phyloP scores from a whole-genome alignment of 2,329 filamentous ascomycete genomes.

The Penicillium fuscoglaucum region DNA sequence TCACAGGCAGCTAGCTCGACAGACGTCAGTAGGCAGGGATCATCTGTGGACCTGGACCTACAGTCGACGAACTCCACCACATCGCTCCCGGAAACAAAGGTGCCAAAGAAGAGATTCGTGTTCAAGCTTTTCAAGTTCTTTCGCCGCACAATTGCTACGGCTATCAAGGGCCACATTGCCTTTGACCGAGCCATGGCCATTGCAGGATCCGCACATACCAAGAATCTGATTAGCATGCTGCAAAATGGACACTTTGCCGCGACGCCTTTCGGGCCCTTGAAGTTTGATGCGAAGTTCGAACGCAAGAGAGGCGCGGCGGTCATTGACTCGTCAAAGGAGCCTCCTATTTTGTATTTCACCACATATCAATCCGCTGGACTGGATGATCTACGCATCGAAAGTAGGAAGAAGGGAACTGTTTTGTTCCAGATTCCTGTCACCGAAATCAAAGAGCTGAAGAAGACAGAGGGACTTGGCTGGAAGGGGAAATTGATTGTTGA shows the following conservation, averaged over 20 bases:
- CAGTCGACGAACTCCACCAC: constrained; percentile 1
- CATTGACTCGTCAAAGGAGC: constrained; percentile 50
- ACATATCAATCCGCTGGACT: constrained; percentile 36
- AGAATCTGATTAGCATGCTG: constrained; percentile 70
- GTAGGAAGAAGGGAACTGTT: constrained; percentile 54
- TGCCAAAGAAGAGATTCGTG: constrained; percentile 41
- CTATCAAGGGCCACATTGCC: constrained; percentile 68
- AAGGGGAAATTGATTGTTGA: constrained; percentile 80
- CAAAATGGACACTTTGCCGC: constrained; percentile 46
- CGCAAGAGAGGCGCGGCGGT: constrained; percentile 73
- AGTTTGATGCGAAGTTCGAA: constrained; percentile 71
- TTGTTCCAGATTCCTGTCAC: constrained; percentile 69
- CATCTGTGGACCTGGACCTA: background rate
- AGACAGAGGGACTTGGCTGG: constrained; percentile 80
- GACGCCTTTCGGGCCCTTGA: constrained; percentile 64
- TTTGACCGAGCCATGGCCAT: constrained; percentile 71
- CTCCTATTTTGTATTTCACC: constrained; percentile 61
- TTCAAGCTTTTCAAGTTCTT: constrained; percentile 63
- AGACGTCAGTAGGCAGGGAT: constrained; percentile 50
- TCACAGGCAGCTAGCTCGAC: constrained; percentile 52
- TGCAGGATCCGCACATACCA: constrained; percentile 62
- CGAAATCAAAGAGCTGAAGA: constrained; percentile 72
- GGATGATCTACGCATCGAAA: constrained; percentile 53
- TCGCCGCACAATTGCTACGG: constrained; percentile 68
- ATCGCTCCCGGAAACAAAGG: constrained; percentile 11